Evolutionary conservation across 768 basidiomycete species (phyloP), one percentile per base, ranked within the genome.

Genomic region (Lactarius evosmus): DNA sequence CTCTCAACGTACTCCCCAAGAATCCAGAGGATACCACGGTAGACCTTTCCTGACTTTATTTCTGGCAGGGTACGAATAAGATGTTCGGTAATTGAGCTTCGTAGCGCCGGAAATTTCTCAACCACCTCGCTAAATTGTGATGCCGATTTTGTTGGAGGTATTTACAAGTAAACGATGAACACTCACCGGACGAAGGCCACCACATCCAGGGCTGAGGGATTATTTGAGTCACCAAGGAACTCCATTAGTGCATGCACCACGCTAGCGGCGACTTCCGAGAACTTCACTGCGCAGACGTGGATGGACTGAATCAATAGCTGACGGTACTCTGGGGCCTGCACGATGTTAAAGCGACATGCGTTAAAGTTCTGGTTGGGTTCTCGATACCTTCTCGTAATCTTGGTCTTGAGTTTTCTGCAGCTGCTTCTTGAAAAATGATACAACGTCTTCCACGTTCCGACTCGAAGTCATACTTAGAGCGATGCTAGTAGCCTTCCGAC

Each of bases 301-400:
- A 98, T 99, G 32, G 91, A 94, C 74, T 98, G 95, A 69, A 99
- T 98, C 68, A 99, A 84, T 1, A 98, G 83, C 72, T 98, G 95
- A 29, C 96, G 85, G 76, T 97, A 98, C 74, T 99, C 97, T 0
- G 93, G 82, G 41, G 92, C 91, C 93, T 95, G 70, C 19, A 55
- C 34, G 16, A 22, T 61, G 56, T 58, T 40, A 32, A 25, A 14
- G 30, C 49, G 4, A 38, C 49, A n/a, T 53, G 33, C 9, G 58
- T 1, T 53, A 58, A n/a, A 55, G 27, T 27, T 33, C 16, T 27
- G 41, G 36, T 14, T 59, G 44, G 25, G 33, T 22, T 29, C 25
- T 14, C 49, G 69, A 34, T 57, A 92, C 94, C 82, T 98, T 98
- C 74, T 98, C 96, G 66, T 88, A 91, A 61, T 95, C 92, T 46